Base-by-base conservation (phyloP, 306 rosid species). In the Rosa rugosa region DNA sequence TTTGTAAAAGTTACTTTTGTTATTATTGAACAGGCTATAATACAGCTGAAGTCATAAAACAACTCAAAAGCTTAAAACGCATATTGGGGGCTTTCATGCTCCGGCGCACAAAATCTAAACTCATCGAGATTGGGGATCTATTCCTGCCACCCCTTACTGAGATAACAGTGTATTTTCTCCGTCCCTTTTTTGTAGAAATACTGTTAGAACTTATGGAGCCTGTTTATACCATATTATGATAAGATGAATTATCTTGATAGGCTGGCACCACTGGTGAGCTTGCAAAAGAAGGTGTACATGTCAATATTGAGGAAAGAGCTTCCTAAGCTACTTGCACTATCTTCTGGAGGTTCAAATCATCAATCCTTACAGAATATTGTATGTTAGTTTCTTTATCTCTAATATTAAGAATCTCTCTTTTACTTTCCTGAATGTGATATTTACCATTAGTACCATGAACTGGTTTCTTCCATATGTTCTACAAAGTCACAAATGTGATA, bases 271-370 rank as follows among this genome's bases (percentile, higher is more conserved):
- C 82, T 92, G 73, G 85, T 89, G 41, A 89, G 86, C 87, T 83
- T 94, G 81, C 99, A 94, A 77, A 91, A 87, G 75, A 91, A 91
- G 85, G 97, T 92, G 74, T 92, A 90, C 86, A 69, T 84, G 90
- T 92, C 97, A 80, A 91, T 94, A 85, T 80, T 94, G 85, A 91
- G 95, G 86, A 91, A 86, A 85, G 99, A 94, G 84, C 93, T 94
- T 70, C 89, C 92, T 36, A 89, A 92, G 81, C 83, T 91, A 75
- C 95, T 89, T 75, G 89, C 94, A 49, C 68, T 94, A 70, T 91
- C 92, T 57, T 86, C 91, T 40, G 91, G 97, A 83, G 79, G 88
- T 80, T 81, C 99, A 87, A 92, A 82, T 87, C 89, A 88, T 62
- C 97, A 75, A 51, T 91, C 97, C 69, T 86, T 94, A 50, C 99